phyloP scores from a whole-genome alignment of 176 grass and related monocot genomes.

The Raddia guianensis region DNA sequence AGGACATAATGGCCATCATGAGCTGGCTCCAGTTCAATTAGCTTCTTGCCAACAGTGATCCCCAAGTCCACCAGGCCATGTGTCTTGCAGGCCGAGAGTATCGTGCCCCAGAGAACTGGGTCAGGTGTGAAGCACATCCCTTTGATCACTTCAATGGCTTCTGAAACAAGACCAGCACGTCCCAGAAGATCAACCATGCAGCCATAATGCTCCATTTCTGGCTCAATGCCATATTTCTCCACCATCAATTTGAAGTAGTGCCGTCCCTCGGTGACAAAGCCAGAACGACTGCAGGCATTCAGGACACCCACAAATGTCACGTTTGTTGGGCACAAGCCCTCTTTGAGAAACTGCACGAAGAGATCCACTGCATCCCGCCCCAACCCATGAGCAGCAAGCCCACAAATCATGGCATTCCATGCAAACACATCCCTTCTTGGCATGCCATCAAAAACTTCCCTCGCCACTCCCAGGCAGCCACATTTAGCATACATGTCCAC shows the following conservation, averaged over 20 bases:
- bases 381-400: slow-evolving; percentile 64
- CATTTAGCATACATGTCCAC: slow-evolving; percentile 87
- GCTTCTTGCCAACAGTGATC: slow-evolving; percentile 56
- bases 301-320: slow-evolving; percentile 75
- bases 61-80: slow-evolving; percentile 63
- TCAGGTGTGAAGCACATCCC: slow-evolving; percentile 58
- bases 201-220: slow-evolving; percentile 77
- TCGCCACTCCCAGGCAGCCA: slow-evolving; percentile 44
- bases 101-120: slow-evolving; percentile 68
- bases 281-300: slow-evolving; percentile 71
- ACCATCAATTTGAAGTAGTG: slow-evolving; percentile 56
- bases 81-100: slow-evolving; percentile 69
- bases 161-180: slow-evolving; percentile 57
- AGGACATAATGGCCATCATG: slow-evolving; percentile 79
- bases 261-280: slow-evolving; percentile 53
- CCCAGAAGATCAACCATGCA: slow-evolving; percentile 76
- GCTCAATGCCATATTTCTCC: slow-evolving; percentile 56
- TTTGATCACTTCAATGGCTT: slow-evolving; percentile 68
- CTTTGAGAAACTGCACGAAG: slow-evolving; percentile 51
- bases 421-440: slow-evolving; percentile 54
- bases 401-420: slow-evolving; percentile 73
- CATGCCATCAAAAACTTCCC: slow-evolving; percentile 58
- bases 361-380: slow-evolving; percentile 52
- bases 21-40: slow-evolving; percentile 60
- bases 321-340: slow-evolving; percentile 52